These are phyloP conservation scores for Kwoniella shivajii DNA, from an alignment of 1,284 basidiomycete genomes.

Conservation along the genomic window DNA sequence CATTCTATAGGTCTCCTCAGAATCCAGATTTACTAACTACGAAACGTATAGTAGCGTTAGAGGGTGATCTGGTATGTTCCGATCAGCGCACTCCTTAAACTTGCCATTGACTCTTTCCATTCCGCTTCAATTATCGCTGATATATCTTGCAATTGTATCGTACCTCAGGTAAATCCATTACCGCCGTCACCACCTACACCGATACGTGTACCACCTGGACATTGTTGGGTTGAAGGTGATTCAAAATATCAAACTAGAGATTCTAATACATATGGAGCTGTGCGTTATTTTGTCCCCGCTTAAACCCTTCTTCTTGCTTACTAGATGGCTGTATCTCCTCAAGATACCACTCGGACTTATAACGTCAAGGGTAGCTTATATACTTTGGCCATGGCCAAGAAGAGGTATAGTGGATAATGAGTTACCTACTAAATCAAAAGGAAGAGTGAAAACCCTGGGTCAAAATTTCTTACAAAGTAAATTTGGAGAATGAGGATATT, in stretches of 20 bases:
- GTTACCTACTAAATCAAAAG: constrained; percentile 36
- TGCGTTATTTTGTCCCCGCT: no score
- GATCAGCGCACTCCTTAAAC: background rate
- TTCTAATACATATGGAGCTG: constrained; percentile 58
- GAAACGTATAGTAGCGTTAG: constrained; percentile 60
- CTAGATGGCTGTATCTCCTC: background rate
- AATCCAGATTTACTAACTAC: constrained; percentile 57
- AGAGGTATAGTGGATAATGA: constrained; percentile 32
- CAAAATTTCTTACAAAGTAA: constrained; percentile 6
- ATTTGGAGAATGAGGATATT: background rate
- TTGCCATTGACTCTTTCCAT: background rate
- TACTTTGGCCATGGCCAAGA: constrained; percentile 55
- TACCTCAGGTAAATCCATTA: constrained; percentile 51
- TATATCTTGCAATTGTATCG: no score
- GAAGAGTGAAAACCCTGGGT: constrained; percentile 30
- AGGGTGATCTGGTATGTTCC: constrained; percentile 56
- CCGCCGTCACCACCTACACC: constrained; percentile 49
- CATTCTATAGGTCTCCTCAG: constrained; percentile 54
- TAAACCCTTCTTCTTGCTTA: no score
- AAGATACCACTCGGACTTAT: constrained; percentile 55
- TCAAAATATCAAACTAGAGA: constrained; percentile 56
- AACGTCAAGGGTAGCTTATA: constrained; percentile 51
- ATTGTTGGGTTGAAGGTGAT: constrained; percentile 62
- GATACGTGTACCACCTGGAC: constrained; percentile 52
- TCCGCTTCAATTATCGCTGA: no score